Evolutionary conservation across 345 rosid species (phyloP), one percentile per base, ranked within the genome.

Genomic region (Acer yangbiense): DNA sequence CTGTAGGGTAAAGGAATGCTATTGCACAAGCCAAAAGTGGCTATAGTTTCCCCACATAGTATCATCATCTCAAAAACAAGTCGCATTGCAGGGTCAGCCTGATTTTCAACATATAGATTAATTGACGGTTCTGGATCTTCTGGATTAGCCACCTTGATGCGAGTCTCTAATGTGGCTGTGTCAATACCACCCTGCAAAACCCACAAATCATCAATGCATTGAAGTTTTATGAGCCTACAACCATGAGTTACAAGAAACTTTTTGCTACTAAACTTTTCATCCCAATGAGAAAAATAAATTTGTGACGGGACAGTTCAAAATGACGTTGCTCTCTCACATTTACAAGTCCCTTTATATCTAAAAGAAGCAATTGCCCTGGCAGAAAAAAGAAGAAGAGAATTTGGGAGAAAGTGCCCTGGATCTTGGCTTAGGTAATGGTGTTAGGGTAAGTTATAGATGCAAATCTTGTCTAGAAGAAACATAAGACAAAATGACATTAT

Each of bases 61-160:
- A 95, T 85, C 98, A 95, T 95, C 97, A 95, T 91, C 88, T 95
- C 99, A 80, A 92, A 89, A 62, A 95, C 98, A 74, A 95, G 94
- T 82, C 94, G 89, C 99, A 93, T 90, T 50, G 98, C 98, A 69
- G 86, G 94, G 27, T 92, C 94, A 66, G 98, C 91, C 82, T 93
- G 99, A 80, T 93, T 86, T 87, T 95, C 99, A 71, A 95, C 94
- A 65, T 91, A 95, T 29, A 95, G 88, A 76, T 87, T 90, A 60
- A 95, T 90, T 80, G 82, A 63, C 4, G 97, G 96, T 65, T 93
- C 93, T 76, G 92, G 94, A 81, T 93, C 93, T 70, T 93, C 99
- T 14, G 95, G 96, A 79, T 95, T 91, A 44, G 77, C 83, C 72
- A 95, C 99, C 88, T 92, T 95, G 79, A 95, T 85, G 72, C 97